Percentiles rank a stretch among this genome's conserved stretches.
Conservation (phyloP, 2,329 filamentous ascomycete species). For the Chaetomium strumarium region DNA sequence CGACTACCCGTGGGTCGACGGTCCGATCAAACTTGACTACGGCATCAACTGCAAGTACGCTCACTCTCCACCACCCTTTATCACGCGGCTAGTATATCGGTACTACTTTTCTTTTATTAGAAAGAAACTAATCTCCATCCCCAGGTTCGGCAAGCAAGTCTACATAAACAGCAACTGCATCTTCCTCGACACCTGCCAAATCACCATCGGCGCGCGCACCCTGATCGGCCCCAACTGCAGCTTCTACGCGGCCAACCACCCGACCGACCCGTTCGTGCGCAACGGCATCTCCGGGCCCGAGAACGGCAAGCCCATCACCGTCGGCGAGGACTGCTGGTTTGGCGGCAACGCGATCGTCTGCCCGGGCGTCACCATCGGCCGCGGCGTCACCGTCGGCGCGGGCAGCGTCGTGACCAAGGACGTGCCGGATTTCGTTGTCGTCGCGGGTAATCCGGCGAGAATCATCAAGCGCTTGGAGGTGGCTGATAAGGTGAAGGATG, state of each 20-base stretch:
- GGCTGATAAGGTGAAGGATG: no score
- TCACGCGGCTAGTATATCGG: no score
- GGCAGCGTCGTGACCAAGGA: slow-evolving; percentile 79
- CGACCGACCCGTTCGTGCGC: slow-evolving; percentile 66
- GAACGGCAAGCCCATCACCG: slow-evolving; percentile 62
- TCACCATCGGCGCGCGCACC: slow-evolving; percentile 70
- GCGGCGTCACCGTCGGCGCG: slow-evolving; percentile 68
- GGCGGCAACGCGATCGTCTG: slow-evolving; percentile 66
- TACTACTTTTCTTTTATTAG: no score
- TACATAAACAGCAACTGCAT: slow-evolving; percentile 71
- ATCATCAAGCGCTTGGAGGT: slow-evolving; percentile 36
- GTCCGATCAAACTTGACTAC: slow-evolving; percentile 68
- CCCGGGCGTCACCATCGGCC: slow-evolving; percentile 72
- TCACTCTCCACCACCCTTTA: background rate
- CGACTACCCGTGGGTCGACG: slow-evolving; percentile 62
- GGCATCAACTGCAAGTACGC: slow-evolving; percentile 62
- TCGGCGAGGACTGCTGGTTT: slow-evolving; percentile 79
- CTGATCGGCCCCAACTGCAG: slow-evolving; percentile 73
- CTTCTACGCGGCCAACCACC: slow-evolving; percentile 71
- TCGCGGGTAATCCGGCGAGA: slow-evolving; percentile 62
- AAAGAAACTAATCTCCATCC: no score
- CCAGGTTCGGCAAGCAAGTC: slow-evolving; percentile 27
- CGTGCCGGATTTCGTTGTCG: slow-evolving; percentile 57
- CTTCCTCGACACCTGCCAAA: slow-evolving; percentile 69
- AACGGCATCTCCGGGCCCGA: slow-evolving; percentile 74